These are phyloP conservation scores for Posidonia australis DNA, from an alignment of 106 monocot genomes.

Conservation along the genomic window DNA sequence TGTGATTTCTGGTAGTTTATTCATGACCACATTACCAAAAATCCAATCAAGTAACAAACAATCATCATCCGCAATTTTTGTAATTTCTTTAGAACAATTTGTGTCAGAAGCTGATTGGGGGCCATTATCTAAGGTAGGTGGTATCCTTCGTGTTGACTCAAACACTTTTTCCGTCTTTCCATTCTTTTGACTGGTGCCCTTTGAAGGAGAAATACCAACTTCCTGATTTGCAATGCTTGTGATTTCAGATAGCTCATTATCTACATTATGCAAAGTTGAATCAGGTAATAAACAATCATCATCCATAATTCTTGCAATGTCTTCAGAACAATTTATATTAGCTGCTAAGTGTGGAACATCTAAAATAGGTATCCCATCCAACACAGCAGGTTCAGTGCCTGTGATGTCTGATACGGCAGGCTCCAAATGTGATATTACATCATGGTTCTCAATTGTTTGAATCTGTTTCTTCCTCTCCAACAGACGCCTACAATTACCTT, in stretches of 20 bases:
- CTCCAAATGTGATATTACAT: background rate
- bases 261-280: background rate
- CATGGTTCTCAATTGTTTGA: background rate
- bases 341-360: constrained; percentile 1
- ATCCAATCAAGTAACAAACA: background rate
- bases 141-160: too few species aligned
- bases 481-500: background rate
- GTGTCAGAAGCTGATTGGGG: too few species aligned
- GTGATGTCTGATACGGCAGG: background rate
- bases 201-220: background rate
- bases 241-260: background rate
- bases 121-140: too few species aligned
- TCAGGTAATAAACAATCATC: background rate
- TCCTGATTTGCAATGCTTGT: background rate
- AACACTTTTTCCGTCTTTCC: too few species aligned
- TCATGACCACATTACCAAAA: background rate
- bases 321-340: background rate
- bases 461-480: background rate
- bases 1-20: background rate
- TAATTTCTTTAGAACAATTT: background rate
- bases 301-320: background rate
- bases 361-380: background rate
- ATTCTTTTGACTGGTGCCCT: too few species aligned
- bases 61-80: background rate
- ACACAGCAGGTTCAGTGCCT: background rate